Evolutionary conservation across 2,329 filamentous ascomycete species (phyloP).

Genomic region (Colletotrichum kahawae): DNA sequence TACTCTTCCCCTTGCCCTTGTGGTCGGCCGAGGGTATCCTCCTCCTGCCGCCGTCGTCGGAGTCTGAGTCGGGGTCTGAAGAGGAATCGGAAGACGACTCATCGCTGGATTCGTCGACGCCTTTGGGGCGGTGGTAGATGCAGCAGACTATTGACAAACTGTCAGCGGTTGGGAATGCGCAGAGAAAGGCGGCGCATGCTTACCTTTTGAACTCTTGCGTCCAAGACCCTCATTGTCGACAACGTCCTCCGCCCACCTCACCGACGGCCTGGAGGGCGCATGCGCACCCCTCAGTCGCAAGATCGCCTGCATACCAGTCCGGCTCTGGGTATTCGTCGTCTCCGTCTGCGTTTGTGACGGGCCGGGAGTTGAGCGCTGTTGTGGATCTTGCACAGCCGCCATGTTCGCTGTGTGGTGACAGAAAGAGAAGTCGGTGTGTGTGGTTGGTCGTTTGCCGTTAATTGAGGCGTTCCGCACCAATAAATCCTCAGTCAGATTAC

Average conservation of each 20-base stretch:
- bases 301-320: slow-evolving; percentile 40
- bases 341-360: slow-evolving; percentile 39
- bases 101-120: slow-evolving; percentile 81
- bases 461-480: neutral
- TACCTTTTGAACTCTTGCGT: slow-evolving; percentile 93
- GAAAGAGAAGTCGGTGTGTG: neutral
- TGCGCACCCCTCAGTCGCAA: slow-evolving; percentile 59
- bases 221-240: slow-evolving; percentile 95
- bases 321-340: slow-evolving; percentile 30
- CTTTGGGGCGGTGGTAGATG: slow-evolving; percentile 90
- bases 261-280: slow-evolving; percentile 59
- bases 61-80: slow-evolving; percentile 55
- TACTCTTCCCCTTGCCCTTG: slow-evolving; percentile 41
- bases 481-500: neutral
- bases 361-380: slow-evolving; percentile 32
- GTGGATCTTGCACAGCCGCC: slow-evolving; percentile 30
- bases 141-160: slow-evolving; percentile 77
- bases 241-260: slow-evolving; percentile 92
- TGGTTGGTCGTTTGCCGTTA: neutral
- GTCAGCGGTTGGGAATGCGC: neutral
- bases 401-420: neutral
- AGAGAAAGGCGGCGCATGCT: neutral
- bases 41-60: slow-evolving; percentile 38
- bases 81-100: slow-evolving; percentile 66
- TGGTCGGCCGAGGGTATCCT: slow-evolving; percentile 33